Base-by-base conservation (phyloP, 2,329 filamentous ascomycete species). In the Botryotinia narcissicola region DNA sequence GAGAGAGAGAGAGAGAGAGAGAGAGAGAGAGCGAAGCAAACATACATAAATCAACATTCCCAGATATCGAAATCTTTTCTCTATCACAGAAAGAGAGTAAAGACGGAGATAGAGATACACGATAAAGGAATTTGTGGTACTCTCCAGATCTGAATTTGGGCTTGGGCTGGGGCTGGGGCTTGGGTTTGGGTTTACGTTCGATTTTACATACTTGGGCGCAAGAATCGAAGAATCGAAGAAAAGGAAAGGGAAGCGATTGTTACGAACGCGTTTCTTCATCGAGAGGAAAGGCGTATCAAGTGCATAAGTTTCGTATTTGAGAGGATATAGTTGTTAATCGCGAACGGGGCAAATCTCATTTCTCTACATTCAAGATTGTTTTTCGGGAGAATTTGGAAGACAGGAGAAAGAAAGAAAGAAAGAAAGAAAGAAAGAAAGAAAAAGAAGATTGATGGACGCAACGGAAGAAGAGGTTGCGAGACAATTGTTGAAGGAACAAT, bases 261-360 rank as follows among this genome's bases (percentile, higher is more conserved):
- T 1, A 7, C 6, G 0, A 54, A n/a, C 48, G 48, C 12, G 48
- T 25, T 14, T n/a, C 6, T 54, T 51, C 12, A 40, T 40, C 37
- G 37, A 40, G 10, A 14, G 37, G 37, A 40, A 40, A 40, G 37
- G 12, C 10, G 37, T 10, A 40, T 40, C 12, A 40, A 12, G 10
- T 4, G 10, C 48, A 5, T 25, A 12, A 12, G 16, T 18, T 9
- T 48, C 6, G 20, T 9, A n/a, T 51, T n/a, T n/a, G 48, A 7
- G 48, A 25, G 4, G 25, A 54, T 7, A 3, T 3, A 54, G 2
- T 1, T n/a, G 3, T 12, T 1, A 5, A 20, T n/a, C 3, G 48
- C 0, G 16, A 16, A n/a, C 9, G 3, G 48, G 0, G 1, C 5
- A 16, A 14, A n/a, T 2, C 25, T 16, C 25, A 3, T 14, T 54